These are phyloP conservation scores for Byssothecium circinans DNA, from an alignment of 2,329 filamentous ascomycete species.

Conservation along the genomic window DNA sequence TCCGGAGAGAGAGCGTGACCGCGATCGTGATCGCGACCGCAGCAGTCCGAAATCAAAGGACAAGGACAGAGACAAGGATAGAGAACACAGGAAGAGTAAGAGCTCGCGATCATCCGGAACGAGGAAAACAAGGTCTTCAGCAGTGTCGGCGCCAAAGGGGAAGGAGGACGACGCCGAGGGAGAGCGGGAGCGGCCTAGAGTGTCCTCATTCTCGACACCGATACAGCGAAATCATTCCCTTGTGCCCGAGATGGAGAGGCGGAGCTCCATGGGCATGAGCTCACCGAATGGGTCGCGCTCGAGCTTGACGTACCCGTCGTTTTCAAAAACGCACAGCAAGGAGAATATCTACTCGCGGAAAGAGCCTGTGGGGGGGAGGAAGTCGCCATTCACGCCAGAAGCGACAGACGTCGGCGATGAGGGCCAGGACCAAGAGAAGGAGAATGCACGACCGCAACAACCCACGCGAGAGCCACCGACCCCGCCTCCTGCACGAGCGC, in stretches of 20 bases:
- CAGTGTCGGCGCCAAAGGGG: slow-evolving; percentile 28
- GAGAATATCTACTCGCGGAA: slow-evolving; percentile 70
- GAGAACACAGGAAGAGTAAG: slow-evolving; percentile 31
- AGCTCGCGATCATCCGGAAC: slow-evolving; percentile 17
- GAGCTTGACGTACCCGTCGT: slow-evolving; percentile 71
- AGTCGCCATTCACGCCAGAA: slow-evolving; percentile 43
- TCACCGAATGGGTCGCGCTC: slow-evolving; percentile 42
- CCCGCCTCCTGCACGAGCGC: slow-evolving; percentile 37
- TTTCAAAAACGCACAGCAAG: slow-evolving; percentile 90
- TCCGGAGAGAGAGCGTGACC: slow-evolving; percentile 19
- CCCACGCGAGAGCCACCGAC: slow-evolving; percentile 22
- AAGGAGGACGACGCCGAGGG: slow-evolving; percentile 19
- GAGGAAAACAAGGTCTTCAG: slow-evolving; percentile 35
- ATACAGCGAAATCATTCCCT: slow-evolving; percentile 31
- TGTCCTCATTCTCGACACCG: slow-evolving; percentile 29
- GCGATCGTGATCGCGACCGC: slow-evolving; percentile 26
- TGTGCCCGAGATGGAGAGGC: slow-evolving; percentile 53
- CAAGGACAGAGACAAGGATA: slow-evolving; percentile 24
- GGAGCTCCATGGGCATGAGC: slow-evolving; percentile 34
- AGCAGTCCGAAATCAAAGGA: slow-evolving; percentile 26
- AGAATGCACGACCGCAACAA: slow-evolving; percentile 16
- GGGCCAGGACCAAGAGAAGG: slow-evolving; percentile 28
- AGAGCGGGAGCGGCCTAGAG: slow-evolving; percentile 28
- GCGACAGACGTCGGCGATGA: slow-evolving; percentile 45
- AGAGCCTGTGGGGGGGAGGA: slow-evolving; percentile 34